phyloP scores from a whole-genome alignment of 305 asterid genomes.

The Ruellia speciosa region DNA sequence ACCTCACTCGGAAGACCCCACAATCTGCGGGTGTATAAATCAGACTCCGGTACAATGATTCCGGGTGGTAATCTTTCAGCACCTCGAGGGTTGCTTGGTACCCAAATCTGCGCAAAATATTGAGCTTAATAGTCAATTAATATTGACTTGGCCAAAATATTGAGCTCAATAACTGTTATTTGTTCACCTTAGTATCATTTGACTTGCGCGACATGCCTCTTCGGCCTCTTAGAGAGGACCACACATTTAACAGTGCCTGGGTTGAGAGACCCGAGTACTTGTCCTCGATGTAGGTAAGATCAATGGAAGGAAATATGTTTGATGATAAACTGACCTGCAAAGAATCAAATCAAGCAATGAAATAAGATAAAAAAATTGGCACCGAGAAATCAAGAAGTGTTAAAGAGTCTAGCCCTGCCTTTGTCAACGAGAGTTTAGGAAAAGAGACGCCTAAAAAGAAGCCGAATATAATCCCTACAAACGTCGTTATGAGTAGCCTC shows the following conservation, averaged over 20 bases:
- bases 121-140: not conserved
- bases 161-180: not conserved
- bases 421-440: not conserved
- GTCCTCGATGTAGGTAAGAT: slow-evolving; percentile 1
- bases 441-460: not conserved
- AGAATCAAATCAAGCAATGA: not conserved
- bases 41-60: slow-evolving; percentile 40
- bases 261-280: slow-evolving; percentile 1
- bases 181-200: not conserved
- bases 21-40: slow-evolving; percentile 48
- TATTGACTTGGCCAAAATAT: not conserved
- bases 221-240: slow-evolving; percentile 3
- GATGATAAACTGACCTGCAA: not conserved
- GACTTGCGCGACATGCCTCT: not conserved
- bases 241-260: slow-evolving; percentile 1
- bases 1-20: slow-evolving; percentile 64
- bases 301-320: slow-evolving; percentile 1
- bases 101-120: slow-evolving; percentile 44
- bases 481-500: not conserved
- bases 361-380: not conserved
- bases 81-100: slow-evolving; percentile 52
- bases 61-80: slow-evolving; percentile 61
- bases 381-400: not conserved
- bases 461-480: not conserved
- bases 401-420: not conserved